Evolutionary conservation across 371 early-diverging fungal species (phyloP).

Genomic region (Mortierella sp.): DNA sequence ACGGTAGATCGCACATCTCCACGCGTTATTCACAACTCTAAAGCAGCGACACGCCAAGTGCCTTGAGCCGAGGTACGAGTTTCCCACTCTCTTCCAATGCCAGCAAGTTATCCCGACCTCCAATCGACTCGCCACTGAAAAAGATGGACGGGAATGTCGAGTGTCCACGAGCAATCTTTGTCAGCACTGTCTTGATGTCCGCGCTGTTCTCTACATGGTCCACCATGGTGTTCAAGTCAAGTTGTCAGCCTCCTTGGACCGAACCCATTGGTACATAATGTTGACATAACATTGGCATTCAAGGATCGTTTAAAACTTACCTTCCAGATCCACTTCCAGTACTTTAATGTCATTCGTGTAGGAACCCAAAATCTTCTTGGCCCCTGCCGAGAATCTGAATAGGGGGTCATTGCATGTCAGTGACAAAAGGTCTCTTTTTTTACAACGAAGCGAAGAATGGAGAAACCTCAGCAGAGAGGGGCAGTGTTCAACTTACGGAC

Average conservation of each 20-base stretch:
- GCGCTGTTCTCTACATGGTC: conserved; percentile 13
- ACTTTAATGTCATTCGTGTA: conserved; percentile 43
- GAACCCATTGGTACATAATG: no score
- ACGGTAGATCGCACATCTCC: neutral
- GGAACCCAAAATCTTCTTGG: conserved; percentile 30
- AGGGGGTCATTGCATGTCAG: neutral
- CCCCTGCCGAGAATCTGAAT: conserved; percentile 35
- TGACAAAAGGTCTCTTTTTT: no score
- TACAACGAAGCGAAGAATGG: no score
- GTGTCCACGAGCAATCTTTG: conserved; percentile 43
- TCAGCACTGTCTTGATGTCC: conserved; percentile 39
- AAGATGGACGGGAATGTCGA: conserved; percentile 52
- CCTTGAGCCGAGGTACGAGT: conserved; percentile 23
- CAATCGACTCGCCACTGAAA: conserved; percentile 40
- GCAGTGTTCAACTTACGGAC: conserved; percentile 45
- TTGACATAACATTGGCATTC: no score
- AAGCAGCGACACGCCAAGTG: conserved; percentile 30
- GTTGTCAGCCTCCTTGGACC: no score
- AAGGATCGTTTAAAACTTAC: conserved; percentile 6
- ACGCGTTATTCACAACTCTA: neutral
- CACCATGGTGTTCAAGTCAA: neutral
- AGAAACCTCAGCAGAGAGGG: no score
- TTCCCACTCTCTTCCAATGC: conserved; percentile 21
- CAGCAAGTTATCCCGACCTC: conserved; percentile 36
- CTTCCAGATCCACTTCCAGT: conserved; percentile 44